These are phyloP conservation scores for Zygosaccharomyces rouxii DNA, from an alignment of 805 yeast species.

Conservation along the genomic window DNA sequence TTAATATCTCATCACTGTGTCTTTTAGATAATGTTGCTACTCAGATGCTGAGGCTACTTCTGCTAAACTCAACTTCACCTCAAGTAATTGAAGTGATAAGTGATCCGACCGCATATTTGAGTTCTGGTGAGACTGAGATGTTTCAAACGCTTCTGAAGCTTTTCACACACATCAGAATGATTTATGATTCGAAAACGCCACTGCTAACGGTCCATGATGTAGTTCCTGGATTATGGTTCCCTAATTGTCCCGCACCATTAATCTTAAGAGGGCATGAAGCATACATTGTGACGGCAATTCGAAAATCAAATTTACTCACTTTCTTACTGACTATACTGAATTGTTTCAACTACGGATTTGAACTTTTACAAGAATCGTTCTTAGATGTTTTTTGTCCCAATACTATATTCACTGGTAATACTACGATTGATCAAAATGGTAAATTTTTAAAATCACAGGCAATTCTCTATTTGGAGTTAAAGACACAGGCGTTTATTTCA, in stretches of 20 bases:
- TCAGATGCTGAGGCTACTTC: constrained; percentile 69
- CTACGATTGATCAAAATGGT: constrained; percentile 34
- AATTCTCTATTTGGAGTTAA: constrained; percentile 72
- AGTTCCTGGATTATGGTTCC: constrained; percentile 68
- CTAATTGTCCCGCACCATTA: constrained; percentile 53
- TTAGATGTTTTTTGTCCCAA: constrained; percentile 83
- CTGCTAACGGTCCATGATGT: constrained; percentile 65
- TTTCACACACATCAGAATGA: constrained; percentile 69
- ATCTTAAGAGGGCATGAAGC: constrained; percentile 57
- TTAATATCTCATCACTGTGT: constrained; percentile 64
- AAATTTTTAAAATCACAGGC: constrained; percentile 78
- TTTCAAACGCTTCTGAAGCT: constrained; percentile 67
- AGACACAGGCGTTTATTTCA: constrained; percentile 92
- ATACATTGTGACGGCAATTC: constrained; percentile 44
- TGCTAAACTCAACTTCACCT: constrained; percentile 50
- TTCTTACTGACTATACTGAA: constrained; percentile 86
- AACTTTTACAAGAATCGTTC: constrained; percentile 77
- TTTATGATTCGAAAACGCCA: constrained; percentile 66
- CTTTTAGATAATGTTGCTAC: constrained; percentile 77
- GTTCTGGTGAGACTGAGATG: constrained; percentile 51
- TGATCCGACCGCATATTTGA: constrained; percentile 50
- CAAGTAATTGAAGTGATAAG: constrained; percentile 61
- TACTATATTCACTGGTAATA: constrained; percentile 25
- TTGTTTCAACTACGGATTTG: constrained; percentile 80
- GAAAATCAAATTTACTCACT: constrained; percentile 84